phyloP scores from a whole-genome alignment of 805 yeast species.

The Saccharomycopsis sp. region DNA sequence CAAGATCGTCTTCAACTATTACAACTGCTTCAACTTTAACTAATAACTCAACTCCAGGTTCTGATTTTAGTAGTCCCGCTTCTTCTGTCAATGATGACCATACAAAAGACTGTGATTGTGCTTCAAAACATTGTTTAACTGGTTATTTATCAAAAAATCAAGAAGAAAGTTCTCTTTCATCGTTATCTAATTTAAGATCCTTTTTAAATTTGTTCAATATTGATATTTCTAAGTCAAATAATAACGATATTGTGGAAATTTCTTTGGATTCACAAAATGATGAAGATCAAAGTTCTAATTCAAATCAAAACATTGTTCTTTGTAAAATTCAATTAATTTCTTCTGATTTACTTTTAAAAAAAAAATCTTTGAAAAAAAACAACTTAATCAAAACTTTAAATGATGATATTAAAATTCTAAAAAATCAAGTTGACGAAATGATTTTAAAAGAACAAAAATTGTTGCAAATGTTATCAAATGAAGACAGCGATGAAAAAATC shows the following conservation, averaged over 20 bases:
- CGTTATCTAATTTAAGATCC: constrained; percentile 1
- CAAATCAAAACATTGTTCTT: neutral
- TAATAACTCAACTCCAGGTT: neutral
- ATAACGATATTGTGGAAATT: neutral
- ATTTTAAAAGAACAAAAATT: constrained; percentile 12
- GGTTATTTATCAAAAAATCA: neutral
- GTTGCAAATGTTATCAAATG: neutral
- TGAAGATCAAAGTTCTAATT: neutral
- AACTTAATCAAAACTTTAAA: constrained; percentile 14
- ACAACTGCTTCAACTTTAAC: constrained; percentile 3
- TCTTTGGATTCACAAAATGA: neutral
- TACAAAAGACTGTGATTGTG: constrained; percentile 1
- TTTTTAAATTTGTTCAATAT: constrained; percentile 14
- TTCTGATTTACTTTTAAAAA: constrained; percentile 16
- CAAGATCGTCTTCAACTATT: constrained; percentile 2
- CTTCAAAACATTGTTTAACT: neutral
- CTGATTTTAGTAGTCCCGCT: constrained; percentile 1
- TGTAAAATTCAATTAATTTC: constrained; percentile 17
- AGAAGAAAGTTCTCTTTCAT: neutral
- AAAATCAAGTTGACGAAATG: constrained; percentile 12
- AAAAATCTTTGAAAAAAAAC: constrained; percentile 16
- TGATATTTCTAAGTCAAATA: neutral
- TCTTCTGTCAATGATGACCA: neutral
- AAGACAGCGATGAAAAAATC: neutral
- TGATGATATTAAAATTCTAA: constrained; percentile 11